Base-by-base conservation (phyloP, 768 basidiomycete genomes). In the Podaxis mareebaensis region DNA sequence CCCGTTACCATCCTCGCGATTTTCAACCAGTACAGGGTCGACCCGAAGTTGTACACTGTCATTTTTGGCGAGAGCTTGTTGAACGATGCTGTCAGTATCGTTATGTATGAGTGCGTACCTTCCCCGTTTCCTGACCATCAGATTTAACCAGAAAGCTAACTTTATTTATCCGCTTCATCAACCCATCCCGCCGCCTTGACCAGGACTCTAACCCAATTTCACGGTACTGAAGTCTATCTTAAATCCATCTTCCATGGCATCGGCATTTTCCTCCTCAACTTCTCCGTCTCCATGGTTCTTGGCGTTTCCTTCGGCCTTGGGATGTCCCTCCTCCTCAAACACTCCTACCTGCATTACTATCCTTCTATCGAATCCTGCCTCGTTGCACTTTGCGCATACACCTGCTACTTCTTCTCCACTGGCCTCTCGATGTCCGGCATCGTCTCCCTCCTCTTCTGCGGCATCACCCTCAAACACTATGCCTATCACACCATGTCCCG, bases 401-500 rank as follows among this genome's bases (percentile, higher is more conserved):
- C 94, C 0, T 93, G 90, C 78, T 99, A 99, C 78, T 99, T 99
- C 80, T 95, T 99, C 81, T 96, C 94, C n/a, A 99, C 94, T 67
- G 96, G 95, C 4, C 75, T 96, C 42, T 87, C 88, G 51, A 95
- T 97, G 92, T 91, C 88, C 73, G 96, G 97, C 55, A 98, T 99
- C 75, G 96, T 99, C 49, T 97, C 96, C 3, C 85, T 99, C 44
- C 88, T 99, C 51, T 98, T 99, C 81, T 99, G 96, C 73, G 96
- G 97, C 64, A 97, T 99, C 73, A 99, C 97, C 3, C 84, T 99
- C 69, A 99, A 99, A 76, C 97, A 99, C 73, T 99, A 99, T 71
- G 97, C 96, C n/a, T 99, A 97, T 73, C 97, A 98, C 78, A 99
- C 95, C 57, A 99, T 99, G 97, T 96, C 95, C 10, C 87, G 86